phyloP scores from a whole-genome alignment of 1,284 basidiomycete species.

The Cutaneotrichosporon sp. region DNA sequence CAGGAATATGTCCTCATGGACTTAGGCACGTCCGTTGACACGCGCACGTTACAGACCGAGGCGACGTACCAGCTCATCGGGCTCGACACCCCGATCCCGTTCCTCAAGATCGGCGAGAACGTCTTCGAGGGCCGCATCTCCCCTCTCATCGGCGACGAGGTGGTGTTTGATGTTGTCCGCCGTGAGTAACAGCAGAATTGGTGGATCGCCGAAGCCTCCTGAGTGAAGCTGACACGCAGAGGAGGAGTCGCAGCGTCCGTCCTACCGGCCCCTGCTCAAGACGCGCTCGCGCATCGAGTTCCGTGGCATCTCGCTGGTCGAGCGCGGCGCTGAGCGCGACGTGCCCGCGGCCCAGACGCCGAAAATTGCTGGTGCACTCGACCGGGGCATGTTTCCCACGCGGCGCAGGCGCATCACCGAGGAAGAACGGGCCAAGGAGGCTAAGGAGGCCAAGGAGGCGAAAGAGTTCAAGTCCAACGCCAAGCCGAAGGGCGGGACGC shows the following conservation, averaged over 20 bases:
- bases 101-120: constrained; percentile 50
- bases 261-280: constrained; percentile 35
- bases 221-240: constrained; percentile 21
- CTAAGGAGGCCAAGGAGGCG: too few species aligned
- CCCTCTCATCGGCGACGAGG: constrained; percentile 49
- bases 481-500: neutral
- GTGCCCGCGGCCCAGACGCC: neutral
- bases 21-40: constrained; percentile 41
- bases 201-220: too few species aligned
- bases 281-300: constrained; percentile 39
- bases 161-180: constrained; percentile 43
- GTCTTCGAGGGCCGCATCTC: constrained; percentile 45
- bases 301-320: constrained; percentile 31
- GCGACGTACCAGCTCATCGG: constrained; percentile 48
- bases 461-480: neutral
- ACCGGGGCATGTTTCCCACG: constrained; percentile 21
- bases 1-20: constrained; percentile 45
- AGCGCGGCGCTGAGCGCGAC: constrained; percentile 7
- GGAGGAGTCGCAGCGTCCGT: constrained; percentile 34
- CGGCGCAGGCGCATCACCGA: constrained; percentile 6
- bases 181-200: too few species aligned
- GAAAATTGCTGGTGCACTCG: neutral
- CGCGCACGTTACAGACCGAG: constrained; percentile 37
- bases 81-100: constrained; percentile 50
- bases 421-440: neutral